Base-by-base conservation (phyloP, 1,284 basidiomycete genomes). In the Inonotus hispidus region DNA sequence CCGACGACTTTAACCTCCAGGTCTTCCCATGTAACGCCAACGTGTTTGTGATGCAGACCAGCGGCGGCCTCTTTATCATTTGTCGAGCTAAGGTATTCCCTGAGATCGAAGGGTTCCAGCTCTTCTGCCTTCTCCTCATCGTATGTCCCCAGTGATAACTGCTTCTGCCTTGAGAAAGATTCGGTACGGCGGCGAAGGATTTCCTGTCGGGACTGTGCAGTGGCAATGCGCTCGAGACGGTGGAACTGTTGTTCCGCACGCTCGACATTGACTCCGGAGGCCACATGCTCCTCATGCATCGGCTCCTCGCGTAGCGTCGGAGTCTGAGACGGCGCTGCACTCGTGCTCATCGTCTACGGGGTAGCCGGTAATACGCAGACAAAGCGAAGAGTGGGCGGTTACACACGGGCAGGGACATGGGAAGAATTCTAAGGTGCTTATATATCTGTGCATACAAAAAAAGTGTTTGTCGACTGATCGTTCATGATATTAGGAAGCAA, bases 21-120 rank as follows among this genome's bases (percentile, higher is more conserved):
- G 65, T 87, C 78, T 56, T 90, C 81, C 87, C 90, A 93, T 25
- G 84, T 83, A 32, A 93, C 89, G 39, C 91, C 91, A 39, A 93
- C 88, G 65, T 87, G 84, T 76, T 95, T 95, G 72, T 87, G 86
- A 67, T 85, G 84, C 68, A 94, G 88, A 3, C 90, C 91, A 5
- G 88, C 86, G 29, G 77, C 72, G 63, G 92, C 84, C 60, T 82
- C 78, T 5, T 82, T 82, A 63, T 87, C 82, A 66, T 87, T 86
- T 29, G 82, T 85, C 1, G 84, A 83, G 8, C 82, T 79, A 16
- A 96, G 79, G 68, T 91, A 93, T 57, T 88, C 88, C 35, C 83
- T 81, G 7, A 95, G 79, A 71, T 92, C 82, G 68, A 92, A 93
- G 39, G 69, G 68, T 10, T 71, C 64, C 7, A 23, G 29, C 21